Evolutionary conservation across 225 moss, liverwort and hornwort species (phyloP), one percentile per base, ranked within the genome.

Genomic region (Thuidium tamariscinum): DNA sequence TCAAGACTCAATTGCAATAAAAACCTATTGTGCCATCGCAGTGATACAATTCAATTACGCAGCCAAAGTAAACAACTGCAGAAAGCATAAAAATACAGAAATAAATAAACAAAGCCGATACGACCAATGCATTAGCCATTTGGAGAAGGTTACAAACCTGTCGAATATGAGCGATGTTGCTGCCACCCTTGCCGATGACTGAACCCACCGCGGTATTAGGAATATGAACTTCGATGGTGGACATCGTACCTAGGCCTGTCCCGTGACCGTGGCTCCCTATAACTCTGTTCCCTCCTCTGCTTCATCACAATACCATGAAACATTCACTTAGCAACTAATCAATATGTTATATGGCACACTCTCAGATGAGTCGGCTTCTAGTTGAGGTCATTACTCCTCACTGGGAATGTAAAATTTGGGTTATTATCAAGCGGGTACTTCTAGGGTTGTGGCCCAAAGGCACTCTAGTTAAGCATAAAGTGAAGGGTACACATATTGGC

Each of bases 151-250:
- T n/a, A 57, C 90, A 89, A 84, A 98, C 98, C 95, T 98, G 95
- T 77, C 98, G 92, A 89, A 98, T 98, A 90, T 95, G 97, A 74
- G 96, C 96, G 81, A 98, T 98, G 75, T 98, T 97, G 91, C 91
- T 98, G 91, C 98, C 98, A 61, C 96, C 96, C 89, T 97, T 97
- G 84, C 98, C 98, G 86, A 98, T 98, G 44, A 98, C 95, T 49
- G 98, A 98, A 64, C 98, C 98, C 39, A 98, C 98, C 57, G 98
- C 95, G 54, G 87, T 92, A 79, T 98, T 98, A 61, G 98, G 98
- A 88, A 98, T 98, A 87, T 96, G 93, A 78, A 98, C 94, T 90
- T 98, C 98, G 72, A 98, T 94, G 86, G 95, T 98, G 72, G 97
- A 94, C 88, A 97, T 96, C 87, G 91, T 89, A 90, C 91, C 93